Percentiles rank a stretch among this genome's conserved stretches.
These are phyloP conservation scores for Aspergillus awamori DNA, from an alignment of 2,329 filamentous ascomycete genomes.

Conservation along the genomic window DNA sequence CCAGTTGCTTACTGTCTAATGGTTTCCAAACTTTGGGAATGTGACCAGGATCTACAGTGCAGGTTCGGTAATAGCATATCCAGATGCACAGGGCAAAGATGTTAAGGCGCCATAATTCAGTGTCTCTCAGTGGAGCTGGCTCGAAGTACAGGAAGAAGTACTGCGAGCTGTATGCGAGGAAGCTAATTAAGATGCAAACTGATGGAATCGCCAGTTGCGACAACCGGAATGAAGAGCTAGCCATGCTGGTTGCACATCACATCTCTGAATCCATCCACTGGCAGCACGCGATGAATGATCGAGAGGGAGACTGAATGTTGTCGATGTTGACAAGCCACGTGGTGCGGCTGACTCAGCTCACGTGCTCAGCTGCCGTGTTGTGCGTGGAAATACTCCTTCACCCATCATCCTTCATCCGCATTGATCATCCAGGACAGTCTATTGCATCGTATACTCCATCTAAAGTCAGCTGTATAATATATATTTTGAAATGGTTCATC, in stretches of 20 bases:
- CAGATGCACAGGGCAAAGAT: slow-evolving; percentile 56
- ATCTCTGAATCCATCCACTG: background rate
- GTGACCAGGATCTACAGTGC: slow-evolving; percentile 60
- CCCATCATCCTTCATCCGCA: slow-evolving; percentile 1
- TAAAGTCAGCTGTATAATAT: background rate
- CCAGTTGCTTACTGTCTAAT: slow-evolving; percentile 21
- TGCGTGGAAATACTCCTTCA: slow-evolving; percentile 23
- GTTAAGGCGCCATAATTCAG: slow-evolving; percentile 60
- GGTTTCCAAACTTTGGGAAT: slow-evolving; percentile 51
- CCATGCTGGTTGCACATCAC: slow-evolving; percentile 12
- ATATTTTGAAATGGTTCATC: background rate
- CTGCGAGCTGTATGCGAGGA: slow-evolving; percentile 64
- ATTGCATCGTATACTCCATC: slow-evolving; percentile 6
- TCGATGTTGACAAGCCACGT: slow-evolving; percentile 2
- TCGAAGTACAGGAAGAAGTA: slow-evolving; percentile 59
- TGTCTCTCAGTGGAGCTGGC: slow-evolving; percentile 53
- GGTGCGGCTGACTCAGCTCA: slow-evolving; percentile 15
- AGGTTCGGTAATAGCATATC: slow-evolving; percentile 62
- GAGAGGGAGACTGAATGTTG: background rate
- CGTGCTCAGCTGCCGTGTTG: slow-evolving; percentile 12
- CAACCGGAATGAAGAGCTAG: slow-evolving; percentile 33
- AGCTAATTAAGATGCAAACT: slow-evolving; percentile 58
- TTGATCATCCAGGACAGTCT: background rate
- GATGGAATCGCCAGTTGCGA: slow-evolving; percentile 55
- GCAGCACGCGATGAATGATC: background rate